These are phyloP conservation scores for Xylariales sp. DNA, from an alignment of 2,329 filamentous ascomycete genomes.

Conservation along the genomic window DNA sequence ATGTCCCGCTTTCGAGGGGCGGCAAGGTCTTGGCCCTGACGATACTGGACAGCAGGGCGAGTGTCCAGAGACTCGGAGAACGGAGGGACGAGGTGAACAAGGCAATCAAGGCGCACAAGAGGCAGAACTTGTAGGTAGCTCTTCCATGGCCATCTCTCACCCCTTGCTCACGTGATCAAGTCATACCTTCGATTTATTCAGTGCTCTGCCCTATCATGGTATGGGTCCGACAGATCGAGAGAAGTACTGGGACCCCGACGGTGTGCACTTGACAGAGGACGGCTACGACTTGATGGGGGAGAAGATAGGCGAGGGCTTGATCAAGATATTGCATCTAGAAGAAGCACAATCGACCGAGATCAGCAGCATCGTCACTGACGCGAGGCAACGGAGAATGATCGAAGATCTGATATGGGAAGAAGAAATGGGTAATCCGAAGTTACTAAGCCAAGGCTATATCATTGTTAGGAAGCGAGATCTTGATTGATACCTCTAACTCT, in stretches of 20 bases:
- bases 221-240: slow-evolving; percentile 41
- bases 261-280: slow-evolving; percentile 50
- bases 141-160: no score
- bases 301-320: slow-evolving; percentile 48
- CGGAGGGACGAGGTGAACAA: slow-evolving; percentile 45
- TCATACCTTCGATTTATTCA: slow-evolving; percentile 51
- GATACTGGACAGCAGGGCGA: slow-evolving; percentile 46
- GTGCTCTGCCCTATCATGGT: slow-evolving; percentile 48
- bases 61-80: slow-evolving; percentile 23
- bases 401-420: slow-evolving; percentile 43
- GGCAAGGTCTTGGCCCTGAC: slow-evolving; percentile 59
- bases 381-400: slow-evolving; percentile 24
- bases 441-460: slow-evolving; percentile 49
- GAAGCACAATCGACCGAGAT: slow-evolving; percentile 28
- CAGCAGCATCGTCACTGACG: slow-evolving; percentile 19
- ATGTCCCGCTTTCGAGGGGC: slow-evolving; percentile 41
- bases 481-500: slow-evolving; percentile 30
- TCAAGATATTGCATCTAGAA: slow-evolving; percentile 37
- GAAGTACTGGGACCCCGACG: slow-evolving; percentile 54
- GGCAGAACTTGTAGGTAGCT: slow-evolving; percentile 49
- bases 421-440: slow-evolving; percentile 41
- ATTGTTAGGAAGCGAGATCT: slow-evolving; percentile 49
- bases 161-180: no score
- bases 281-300: slow-evolving; percentile 62
- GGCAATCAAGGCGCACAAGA: slow-evolving; percentile 44